These are phyloP conservation scores for Syncephalastrum monosporum DNA, from an alignment of 371 early-diverging fungal genomes.

Conservation along the genomic window DNA sequence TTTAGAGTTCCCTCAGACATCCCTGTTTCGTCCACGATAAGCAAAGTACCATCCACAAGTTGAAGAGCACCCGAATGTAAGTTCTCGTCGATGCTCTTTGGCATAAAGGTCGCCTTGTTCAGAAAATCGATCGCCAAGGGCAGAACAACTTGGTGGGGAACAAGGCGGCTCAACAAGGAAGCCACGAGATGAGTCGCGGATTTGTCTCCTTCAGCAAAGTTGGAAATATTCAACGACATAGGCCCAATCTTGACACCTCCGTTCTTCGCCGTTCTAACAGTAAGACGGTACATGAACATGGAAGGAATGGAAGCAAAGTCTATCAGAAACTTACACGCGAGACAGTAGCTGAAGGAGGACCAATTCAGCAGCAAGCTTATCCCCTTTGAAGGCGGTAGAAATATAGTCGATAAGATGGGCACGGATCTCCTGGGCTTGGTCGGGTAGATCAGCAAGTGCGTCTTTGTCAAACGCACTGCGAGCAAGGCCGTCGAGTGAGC, in stretches of 20 bases:
- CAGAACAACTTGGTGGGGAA: conserved; percentile 44
- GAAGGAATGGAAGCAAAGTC: neutral
- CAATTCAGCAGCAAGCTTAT: conserved; percentile 57
- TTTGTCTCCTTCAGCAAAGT: conserved; percentile 30
- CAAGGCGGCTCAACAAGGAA: conserved; percentile 32
- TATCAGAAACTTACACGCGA: conserved; percentile 44
- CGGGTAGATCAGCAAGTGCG: conserved; percentile 7
- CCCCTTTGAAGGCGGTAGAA: conserved; percentile 48
- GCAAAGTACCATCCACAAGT: conserved; percentile 50
- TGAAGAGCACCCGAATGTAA: conserved; percentile 60
- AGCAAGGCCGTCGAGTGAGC: conserved; percentile 12
- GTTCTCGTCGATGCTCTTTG: conserved; percentile 50
- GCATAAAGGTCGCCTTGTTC: conserved; percentile 50
- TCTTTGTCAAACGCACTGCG: conserved; percentile 6
- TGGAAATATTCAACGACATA: conserved; percentile 42
- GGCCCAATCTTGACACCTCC: conserved; percentile 48
- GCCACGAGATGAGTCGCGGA: conserved; percentile 13
- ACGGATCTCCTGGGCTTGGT: conserved; percentile 38
- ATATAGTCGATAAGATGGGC: conserved; percentile 52
- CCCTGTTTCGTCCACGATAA: conserved; percentile 63
- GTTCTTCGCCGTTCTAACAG: conserved; percentile 31
- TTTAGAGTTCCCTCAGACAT: conserved; percentile 61
- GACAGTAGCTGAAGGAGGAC: conserved; percentile 59
- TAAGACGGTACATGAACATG: conserved; percentile 4
- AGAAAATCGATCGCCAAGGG: conserved; percentile 52